Evolutionary conservation across 345 rosid species (phyloP), one percentile per base, ranked within the genome.

Genomic region (Pelargonium nanum): DNA sequence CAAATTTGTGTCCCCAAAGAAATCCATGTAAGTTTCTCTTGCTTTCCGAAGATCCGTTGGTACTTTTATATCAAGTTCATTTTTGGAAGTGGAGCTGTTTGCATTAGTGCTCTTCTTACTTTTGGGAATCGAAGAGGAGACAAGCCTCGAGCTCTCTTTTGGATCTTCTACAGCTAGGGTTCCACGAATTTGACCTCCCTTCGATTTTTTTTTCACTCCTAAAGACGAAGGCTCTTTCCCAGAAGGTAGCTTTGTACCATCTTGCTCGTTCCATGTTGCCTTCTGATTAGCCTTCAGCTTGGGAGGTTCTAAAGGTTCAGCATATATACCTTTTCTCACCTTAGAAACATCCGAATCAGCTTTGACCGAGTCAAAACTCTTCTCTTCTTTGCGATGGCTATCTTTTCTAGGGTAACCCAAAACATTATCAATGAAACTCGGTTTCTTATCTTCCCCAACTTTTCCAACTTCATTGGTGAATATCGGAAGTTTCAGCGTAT

Each of bases 401-500:
- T 65, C 78, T 62, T 76, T 86, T 64, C 74, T 76, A 0, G 74
- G 57, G 61, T 61, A 48, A 52, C 62, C 74, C 60, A 79, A 69
- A 75, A 68, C 65, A 67, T 76, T 66, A 57, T 74, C 78, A 30
- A 30, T 17, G 65, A 68, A 52, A 34, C 74, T 79, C 53, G 68
- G 26, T 72, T 72, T 83, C 66, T 70, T 78, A 55, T 75, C 89
- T 70, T 78, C 91, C 79, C 72, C 71, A 53, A 68, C 70, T 74
- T 72, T 80, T 53, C 68, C 77, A 66, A 56, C 64, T 72, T 67
- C 56, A 65, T 74, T 72, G 58, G 82, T 82, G 64, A 84, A 69
- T 55, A 83, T 74, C 30, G 96, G 94, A 72, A 83, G 87, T 79
- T 74, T 80, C 76, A 84, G 30, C 52, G 88, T 77, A 69, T 77